phyloP scores from a whole-genome alignment of 495 filamentous ascomycete genomes.

The Chaetomium cochliodes region DNA sequence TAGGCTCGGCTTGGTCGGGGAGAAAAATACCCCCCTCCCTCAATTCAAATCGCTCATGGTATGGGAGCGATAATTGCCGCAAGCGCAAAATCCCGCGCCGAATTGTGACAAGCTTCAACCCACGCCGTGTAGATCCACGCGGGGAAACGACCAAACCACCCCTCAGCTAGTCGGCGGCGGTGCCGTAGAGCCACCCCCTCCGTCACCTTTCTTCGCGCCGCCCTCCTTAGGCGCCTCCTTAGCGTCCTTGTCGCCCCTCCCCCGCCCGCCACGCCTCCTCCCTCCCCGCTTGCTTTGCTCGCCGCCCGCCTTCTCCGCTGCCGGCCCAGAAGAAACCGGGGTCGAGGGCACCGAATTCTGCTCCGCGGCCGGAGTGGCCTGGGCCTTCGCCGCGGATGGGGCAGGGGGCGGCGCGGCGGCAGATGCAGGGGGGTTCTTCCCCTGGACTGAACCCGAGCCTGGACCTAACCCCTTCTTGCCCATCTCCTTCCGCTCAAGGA shows the following conservation, averaged over 20 bases:
- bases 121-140: too few relatives aligned
- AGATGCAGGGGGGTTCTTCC: conserved; percentile 18
- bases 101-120: too few relatives aligned
- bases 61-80: too few relatives aligned
- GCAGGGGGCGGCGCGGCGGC: neutral
- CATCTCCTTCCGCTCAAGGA: conserved; percentile 73
- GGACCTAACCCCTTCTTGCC: conserved; percentile 31
- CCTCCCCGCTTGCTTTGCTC: conserved; percentile 29
- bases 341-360: neutral
- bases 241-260: conserved; percentile 24
- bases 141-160: too few relatives aligned
- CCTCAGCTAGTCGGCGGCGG: neutral
- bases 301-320: conserved; percentile 20
- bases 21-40: too few relatives aligned
- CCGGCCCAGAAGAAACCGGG: conserved; percentile 9
- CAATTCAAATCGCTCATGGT: too few relatives aligned
- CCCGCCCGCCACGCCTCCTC: conserved; percentile 26
- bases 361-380: neutral
- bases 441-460: neutral
- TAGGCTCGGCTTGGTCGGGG: too few relatives aligned
- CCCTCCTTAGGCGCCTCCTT: conserved; percentile 11
- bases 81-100: too few relatives aligned
- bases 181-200: neutral
- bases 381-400: neutral
- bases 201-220: conserved; percentile 13